Evolutionary conservation across 495 filamentous ascomycete genomes (phyloP).

Genomic region (Hyaloscypha hepaticicola): DNA sequence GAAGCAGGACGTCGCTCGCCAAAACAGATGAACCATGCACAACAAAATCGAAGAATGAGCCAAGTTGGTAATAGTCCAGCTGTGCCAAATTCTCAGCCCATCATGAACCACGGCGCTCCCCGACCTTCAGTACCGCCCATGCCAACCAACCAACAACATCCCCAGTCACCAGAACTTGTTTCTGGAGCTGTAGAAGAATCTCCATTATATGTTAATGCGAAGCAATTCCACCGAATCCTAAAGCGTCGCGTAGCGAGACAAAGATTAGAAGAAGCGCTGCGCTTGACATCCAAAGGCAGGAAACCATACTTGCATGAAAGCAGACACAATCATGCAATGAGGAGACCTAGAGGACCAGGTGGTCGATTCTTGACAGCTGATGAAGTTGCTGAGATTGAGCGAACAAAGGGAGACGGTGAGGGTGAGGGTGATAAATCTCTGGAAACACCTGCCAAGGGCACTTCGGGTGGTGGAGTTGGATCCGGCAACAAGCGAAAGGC

Average conservation of each 20-base stretch:
- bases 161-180: constrained; percentile 80
- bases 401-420: constrained; percentile 42
- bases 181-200: constrained; percentile 83
- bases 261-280: constrained; percentile 85
- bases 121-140: constrained; percentile 48
- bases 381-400: constrained; percentile 90
- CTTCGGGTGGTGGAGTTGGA: constrained; percentile 44
- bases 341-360: constrained; percentile 90
- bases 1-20: constrained; percentile 59
- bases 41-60: constrained; percentile 55
- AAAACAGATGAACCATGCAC: constrained; percentile 52
- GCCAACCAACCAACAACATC: constrained; percentile 48
- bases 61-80: constrained; percentile 60
- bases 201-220: constrained; percentile 95
- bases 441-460: constrained; percentile 42
- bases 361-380: constrained; percentile 98
- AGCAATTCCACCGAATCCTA: constrained; percentile 96
- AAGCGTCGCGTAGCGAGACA: constrained; percentile 92
- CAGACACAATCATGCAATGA: constrained; percentile 98
- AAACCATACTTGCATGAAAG: constrained; percentile 99
- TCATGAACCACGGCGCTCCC: constrained; percentile 53
- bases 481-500: constrained; percentile 41
- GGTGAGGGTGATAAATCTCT: constrained; percentile 36
- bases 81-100: constrained; percentile 54
- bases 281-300: constrained; percentile 89